Base-by-base conservation (phyloP, 768 basidiomycete species). In the Lentinula guzmanii region DNA sequence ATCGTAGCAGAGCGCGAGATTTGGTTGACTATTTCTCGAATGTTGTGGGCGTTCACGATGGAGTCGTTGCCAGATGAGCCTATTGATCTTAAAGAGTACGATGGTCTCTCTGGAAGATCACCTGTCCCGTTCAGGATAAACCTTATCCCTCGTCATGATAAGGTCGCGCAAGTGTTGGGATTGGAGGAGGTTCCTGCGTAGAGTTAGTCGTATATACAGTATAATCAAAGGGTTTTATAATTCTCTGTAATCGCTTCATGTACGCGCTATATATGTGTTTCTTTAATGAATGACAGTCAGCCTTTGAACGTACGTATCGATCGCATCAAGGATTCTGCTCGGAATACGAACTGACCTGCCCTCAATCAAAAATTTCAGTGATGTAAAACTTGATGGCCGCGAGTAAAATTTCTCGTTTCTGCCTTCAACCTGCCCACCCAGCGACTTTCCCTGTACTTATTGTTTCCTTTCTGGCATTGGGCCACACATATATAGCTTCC, bases 11-110 rank as follows among this genome's bases (percentile, higher is more conserved):
- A 76, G 52, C 65, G 69, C 4, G 72, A 75, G 63, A 61, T 76
- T 13, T 75, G 68, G 65, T 69, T 76, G 11, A 71, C 72, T 2
- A 69, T 76, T 51, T 72, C 75, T 11, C 70, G 71, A 3, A 65
- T 76, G 35, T 64, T 76, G 18, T 77, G 75, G 76, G 62, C 72
- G 1, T 77, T 73, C 66, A 66, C 62, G 11, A 63, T 75, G 31
- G 50, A 65, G 37, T 61, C 64, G 2, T 50, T 73, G 11, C 70
- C 74, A 3, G 69, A 63, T n/a, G 69, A 75, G 58, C 72, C 74
- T 1, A 74, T 75, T 48, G 66, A 67, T 62, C 62, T 76, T 34
- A 66, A 69, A 9, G 74, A 74, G 61, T 75, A 75, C 60, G 72
- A 75, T 45, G 75, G 74, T 18, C 51, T 64, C 13, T 72, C 74